Base-by-base conservation (phyloP, 1,284 basidiomycete genomes). In the Sporisorium exsertum region DNA sequence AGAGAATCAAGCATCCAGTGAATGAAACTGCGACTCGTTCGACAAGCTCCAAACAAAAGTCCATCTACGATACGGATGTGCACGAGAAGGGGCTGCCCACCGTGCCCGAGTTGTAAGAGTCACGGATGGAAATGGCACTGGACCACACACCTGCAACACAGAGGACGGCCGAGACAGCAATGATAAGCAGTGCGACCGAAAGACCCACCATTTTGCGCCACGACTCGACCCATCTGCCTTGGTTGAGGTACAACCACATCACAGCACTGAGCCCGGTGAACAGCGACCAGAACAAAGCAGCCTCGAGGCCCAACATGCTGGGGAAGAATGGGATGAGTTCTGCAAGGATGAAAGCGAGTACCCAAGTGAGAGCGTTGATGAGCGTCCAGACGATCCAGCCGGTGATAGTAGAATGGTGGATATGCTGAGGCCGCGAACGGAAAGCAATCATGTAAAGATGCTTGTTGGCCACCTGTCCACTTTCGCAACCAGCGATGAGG, bases 21-120 rank as follows among this genome's bases (percentile, higher is more conserved):
- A 35, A 18, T 20, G 13, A 16, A 24, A 52, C 5, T 10, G 22
- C 33, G 13, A 24, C 20, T 13, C 29, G 29, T 51, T 51, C n/a
- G 32, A 51, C 26, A n/a, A 20, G 50, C n/a, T 51, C n/a, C 27
- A 20, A 20, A 27, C 4, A 13, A 32, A n/a, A 22, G 50, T 15
- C 22, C 50, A 35, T 52, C 33, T 52, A 52, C 29, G 58, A 61
- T 6, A 24, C 71, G 9, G 65, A 60, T 13, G 15, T 49, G 65
- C 87, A 87, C 1, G 83, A 84, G 73, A 87, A 87, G 7, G 86
- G 81, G 16, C 78, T 81, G 2, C 79, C 76, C 32, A 86, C 85
- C 7, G 47, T 51, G 45, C 86, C 86, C 0, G 59, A 51, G 42
- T 77, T 59, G 77, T 86, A 85, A 1, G 80, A 72, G 58, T 84